phyloP scores from a whole-genome alignment of 1,284 basidiomycete genomes.

The Rhodotorula sp. region DNA sequence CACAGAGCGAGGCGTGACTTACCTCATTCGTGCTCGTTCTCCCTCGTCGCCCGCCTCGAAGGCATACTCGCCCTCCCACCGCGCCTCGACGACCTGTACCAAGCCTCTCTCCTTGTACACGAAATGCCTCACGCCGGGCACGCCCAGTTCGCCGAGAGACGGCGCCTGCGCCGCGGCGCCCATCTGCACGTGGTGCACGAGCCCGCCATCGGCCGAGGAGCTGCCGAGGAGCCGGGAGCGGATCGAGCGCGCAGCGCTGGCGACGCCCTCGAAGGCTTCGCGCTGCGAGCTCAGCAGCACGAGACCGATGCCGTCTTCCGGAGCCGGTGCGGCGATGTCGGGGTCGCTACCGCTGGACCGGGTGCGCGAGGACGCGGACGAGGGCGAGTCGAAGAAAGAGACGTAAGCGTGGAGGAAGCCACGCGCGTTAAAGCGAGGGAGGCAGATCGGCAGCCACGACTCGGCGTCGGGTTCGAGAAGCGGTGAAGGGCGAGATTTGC shows the following conservation, averaged over 20 bases:
- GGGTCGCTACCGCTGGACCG: not conserved
- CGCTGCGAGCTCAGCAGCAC: slow-evolving; percentile 55
- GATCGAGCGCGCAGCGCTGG: slow-evolving; percentile 69
- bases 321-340: not conserved
- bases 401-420: slow-evolving; percentile 94
- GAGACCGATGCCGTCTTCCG: slow-evolving; percentile 45
- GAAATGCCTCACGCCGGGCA: slow-evolving; percentile 89
- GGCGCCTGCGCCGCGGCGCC: slow-evolving; percentile 59
- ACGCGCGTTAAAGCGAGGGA: slow-evolving; percentile 88
- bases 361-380: not conserved
- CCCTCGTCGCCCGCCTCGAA: slow-evolving; percentile 61
- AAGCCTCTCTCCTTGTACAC: slow-evolving; percentile 85
- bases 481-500: slow-evolving; percentile 48
- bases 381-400: slow-evolving; percentile 60
- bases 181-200: slow-evolving; percentile 61
- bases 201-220: slow-evolving; percentile 4
- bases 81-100: slow-evolving; percentile 82
- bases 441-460: slow-evolving; percentile 91
- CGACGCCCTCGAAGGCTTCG: slow-evolving; percentile 55
- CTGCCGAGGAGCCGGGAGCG: slow-evolving; percentile 29
- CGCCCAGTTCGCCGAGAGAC: slow-evolving; percentile 63
- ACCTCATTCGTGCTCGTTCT: slow-evolving; percentile 50
- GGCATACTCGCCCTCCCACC: slow-evolving; percentile 79
- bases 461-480: slow-evolving; percentile 63
- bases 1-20: too few species aligned